Evolutionary conservation across 495 filamentous ascomycete species (phyloP).

Genomic region (Penicillium pulvis): DNA sequence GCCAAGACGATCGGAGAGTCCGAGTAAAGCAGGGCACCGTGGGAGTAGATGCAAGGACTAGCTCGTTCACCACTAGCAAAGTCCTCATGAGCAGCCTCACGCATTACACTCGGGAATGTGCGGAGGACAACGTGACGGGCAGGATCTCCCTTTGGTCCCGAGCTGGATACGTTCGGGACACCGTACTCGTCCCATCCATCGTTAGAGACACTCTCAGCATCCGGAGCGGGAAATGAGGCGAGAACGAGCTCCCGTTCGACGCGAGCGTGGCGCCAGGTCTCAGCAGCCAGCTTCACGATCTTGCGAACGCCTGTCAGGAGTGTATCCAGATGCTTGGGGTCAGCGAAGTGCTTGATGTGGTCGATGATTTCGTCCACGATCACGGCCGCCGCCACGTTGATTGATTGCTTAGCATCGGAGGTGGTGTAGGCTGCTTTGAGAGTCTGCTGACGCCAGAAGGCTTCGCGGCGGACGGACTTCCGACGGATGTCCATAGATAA

Average conservation of each 20-base stretch:
- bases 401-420: constrained; percentile 61
- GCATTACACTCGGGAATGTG: constrained; percentile 56
- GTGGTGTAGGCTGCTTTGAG: constrained; percentile 65
- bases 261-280: constrained; percentile 65
- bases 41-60: constrained; percentile 49
- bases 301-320: constrained; percentile 53
- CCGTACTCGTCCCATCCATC: constrained; percentile 53
- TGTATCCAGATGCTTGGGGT: constrained; percentile 55
- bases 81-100: constrained; percentile 59
- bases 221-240: constrained; percentile 54
- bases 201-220: constrained; percentile 39
- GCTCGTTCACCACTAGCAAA: constrained; percentile 46
- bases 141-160: constrained; percentile 27
- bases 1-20: constrained; percentile 55
- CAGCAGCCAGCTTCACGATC: constrained; percentile 64
- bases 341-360: constrained; percentile 60
- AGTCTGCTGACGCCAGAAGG: constrained; percentile 66
- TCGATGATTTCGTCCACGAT: constrained; percentile 64
- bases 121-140: constrained; percentile 51
- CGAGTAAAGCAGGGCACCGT: constrained; percentile 55
- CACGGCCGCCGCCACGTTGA: constrained; percentile 59
- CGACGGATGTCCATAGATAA: constrained; percentile 63
- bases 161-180: constrained; percentile 21
- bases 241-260: constrained; percentile 63
- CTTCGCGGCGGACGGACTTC: constrained; percentile 62